phyloP scores from a whole-genome alignment of 2,329 filamentous ascomycete species.

The Sporothrix globosa region DNA sequence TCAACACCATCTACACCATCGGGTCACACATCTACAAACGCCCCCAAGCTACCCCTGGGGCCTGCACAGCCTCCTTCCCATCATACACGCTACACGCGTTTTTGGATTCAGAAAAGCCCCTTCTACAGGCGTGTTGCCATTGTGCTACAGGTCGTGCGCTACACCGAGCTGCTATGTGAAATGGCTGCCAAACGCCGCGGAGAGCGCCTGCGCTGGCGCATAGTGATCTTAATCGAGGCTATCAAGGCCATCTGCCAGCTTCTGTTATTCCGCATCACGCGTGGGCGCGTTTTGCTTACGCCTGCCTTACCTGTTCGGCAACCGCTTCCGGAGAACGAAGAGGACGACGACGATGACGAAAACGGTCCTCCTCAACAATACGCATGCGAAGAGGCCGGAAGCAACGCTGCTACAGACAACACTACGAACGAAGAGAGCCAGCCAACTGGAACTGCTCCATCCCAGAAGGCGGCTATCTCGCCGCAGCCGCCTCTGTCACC shows the following conservation, averaged over 20 bases:
- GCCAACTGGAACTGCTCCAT: neutral
- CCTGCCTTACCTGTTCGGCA: constrained; percentile 87
- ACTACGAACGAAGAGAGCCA: neutral
- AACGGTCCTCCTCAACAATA: constrained; percentile 52
- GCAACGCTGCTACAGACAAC: constrained; percentile 38
- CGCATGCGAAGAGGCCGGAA: constrained; percentile 42
- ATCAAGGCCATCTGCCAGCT: constrained; percentile 85
- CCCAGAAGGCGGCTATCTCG: constrained; percentile 2
- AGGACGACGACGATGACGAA: constrained; percentile 58
- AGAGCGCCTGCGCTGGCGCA: constrained; percentile 80
- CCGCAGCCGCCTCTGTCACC: constrained; percentile 34
- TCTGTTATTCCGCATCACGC: constrained; percentile 78
- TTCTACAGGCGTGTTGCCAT: constrained; percentile 82
- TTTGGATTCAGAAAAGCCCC: constrained; percentile 65
- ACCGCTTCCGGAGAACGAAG: constrained; percentile 65
- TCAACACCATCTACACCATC: neutral
- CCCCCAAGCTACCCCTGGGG: constrained; percentile 45
- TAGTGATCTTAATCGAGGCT: constrained; percentile 81
- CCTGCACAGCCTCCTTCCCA: constrained; percentile 38
- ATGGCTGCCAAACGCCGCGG: constrained; percentile 90
- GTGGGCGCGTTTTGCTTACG: constrained; percentile 77
- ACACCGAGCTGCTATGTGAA: constrained; percentile 95
- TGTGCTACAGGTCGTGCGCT: constrained; percentile 85
- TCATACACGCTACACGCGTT: constrained; percentile 68
- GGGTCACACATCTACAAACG: constrained; percentile 46